These are phyloP conservation scores for Ormosia emarginata DNA, from an alignment of 306 rosid species.

Conservation along the genomic window DNA sequence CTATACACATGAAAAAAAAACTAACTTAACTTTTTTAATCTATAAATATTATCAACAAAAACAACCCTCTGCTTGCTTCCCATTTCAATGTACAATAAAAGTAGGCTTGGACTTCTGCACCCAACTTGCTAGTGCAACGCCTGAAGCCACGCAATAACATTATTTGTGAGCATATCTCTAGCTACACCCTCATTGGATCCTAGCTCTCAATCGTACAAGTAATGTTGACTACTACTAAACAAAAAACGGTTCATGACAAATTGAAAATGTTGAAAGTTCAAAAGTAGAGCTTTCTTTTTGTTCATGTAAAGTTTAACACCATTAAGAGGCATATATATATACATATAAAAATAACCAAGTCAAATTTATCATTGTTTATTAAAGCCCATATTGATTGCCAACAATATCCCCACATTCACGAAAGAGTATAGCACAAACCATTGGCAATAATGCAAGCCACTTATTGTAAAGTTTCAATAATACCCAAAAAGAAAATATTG, in stretches of 20 bases:
- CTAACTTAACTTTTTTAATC: too few species aligned
- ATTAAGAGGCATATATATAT: neutral
- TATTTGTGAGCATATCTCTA: neutral
- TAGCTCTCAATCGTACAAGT: neutral
- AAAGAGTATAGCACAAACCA: neutral
- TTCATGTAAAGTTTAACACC: neutral
- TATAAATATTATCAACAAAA: too few species aligned
- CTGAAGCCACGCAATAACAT: neutral
- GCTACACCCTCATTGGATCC: neutral
- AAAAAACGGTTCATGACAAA: neutral
- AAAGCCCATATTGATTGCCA: neutral
- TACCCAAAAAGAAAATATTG: neutral
- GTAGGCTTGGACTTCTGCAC: neutral
- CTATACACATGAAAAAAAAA: too few species aligned
- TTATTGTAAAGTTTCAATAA: neutral
- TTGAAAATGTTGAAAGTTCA: neutral
- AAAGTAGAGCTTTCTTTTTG: neutral
- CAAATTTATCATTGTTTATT: neutral
- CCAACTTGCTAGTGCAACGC: neutral
- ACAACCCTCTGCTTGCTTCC: too few species aligned
- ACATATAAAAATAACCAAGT: neutral
- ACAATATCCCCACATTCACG: neutral
- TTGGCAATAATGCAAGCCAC: neutral
- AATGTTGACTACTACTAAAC: neutral
- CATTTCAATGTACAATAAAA: neutral